Conservation (phyloP, 2,329 filamentous ascomycete species). For the Penicillium sp. region DNA sequence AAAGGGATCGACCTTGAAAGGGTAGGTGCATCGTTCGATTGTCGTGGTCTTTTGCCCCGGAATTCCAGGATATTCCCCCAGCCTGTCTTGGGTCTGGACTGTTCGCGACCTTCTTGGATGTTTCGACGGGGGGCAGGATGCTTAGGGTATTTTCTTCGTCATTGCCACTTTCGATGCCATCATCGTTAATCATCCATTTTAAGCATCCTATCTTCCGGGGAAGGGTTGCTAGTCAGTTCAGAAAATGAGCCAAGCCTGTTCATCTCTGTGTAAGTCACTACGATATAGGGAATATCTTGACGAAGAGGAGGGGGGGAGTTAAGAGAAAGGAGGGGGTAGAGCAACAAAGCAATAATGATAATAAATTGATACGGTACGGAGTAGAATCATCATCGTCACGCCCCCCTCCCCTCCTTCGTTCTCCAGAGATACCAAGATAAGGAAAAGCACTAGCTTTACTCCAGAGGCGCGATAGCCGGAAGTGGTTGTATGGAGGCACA, state of each 20-base stretch:
- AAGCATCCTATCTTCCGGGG: neutral
- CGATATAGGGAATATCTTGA: neutral
- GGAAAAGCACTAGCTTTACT: constrained; percentile 18
- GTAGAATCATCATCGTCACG: neutral
- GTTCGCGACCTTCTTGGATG: neutral
- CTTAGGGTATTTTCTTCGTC: constrained; percentile 7
- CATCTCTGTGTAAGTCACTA: neutral
- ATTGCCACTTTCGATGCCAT: constrained; percentile 19
- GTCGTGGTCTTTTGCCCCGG: constrained; percentile 4
- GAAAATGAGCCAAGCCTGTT: constrained; percentile 2
- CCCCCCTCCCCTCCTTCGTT: neutral
- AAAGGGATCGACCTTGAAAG: neutral
- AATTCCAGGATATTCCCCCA: neutral
- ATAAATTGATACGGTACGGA: neutral
- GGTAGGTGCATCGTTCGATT: neutral
- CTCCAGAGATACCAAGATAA: constrained; percentile 10
- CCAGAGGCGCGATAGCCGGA: constrained; percentile 31
- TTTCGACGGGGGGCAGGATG: neutral
- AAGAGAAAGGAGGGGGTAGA: neutral
- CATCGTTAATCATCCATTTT: constrained; percentile 20
- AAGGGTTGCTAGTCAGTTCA: neutral
- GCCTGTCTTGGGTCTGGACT: neutral
- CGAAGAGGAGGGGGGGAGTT: neutral
- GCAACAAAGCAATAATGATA: neutral
- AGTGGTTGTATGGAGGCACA: neutral